Percentiles rank a stretch among this genome's conserved stretches.
phyloP scores from a whole-genome alignment of 441 rosid genomes.

The Geranium incanum region DNA sequence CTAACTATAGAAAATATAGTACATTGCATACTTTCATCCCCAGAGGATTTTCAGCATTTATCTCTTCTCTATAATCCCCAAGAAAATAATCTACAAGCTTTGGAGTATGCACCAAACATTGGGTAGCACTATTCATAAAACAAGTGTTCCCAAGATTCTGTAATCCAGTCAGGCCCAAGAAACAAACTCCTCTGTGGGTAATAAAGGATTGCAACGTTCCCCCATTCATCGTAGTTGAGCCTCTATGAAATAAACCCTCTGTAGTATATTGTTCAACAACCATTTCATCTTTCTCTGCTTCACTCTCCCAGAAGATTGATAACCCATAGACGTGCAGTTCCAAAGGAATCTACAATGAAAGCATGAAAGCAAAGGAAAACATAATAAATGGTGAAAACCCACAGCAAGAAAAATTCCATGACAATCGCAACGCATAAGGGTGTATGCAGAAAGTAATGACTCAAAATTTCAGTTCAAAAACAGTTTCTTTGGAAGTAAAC shows the following conservation, averaged over 20 bases:
- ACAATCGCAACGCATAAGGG: not conserved
- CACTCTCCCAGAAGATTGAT: conserved; percentile 59
- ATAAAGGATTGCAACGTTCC: conserved; percentile 33
- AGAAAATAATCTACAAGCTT: conserved; percentile 70
- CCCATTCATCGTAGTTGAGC: conserved; percentile 38
- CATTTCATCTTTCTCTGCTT: conserved; percentile 52
- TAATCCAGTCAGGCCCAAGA: conserved; percentile 65
- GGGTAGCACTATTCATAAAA: conserved; percentile 73
- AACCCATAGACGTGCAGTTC: conserved; percentile 74
- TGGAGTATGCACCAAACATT: conserved; percentile 76
- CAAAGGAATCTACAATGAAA: conserved; percentile 42
- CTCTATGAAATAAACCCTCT: conserved; percentile 20
- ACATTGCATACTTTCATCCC: conserved; percentile 59
- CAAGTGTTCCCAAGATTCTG: conserved; percentile 80
- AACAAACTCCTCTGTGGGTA: conserved; percentile 61
- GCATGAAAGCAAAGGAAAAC: conserved; percentile 9
- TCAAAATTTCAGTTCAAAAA: not conserved
- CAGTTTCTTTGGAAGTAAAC: not conserved
- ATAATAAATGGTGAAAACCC: conserved; percentile 7
- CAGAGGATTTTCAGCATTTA: conserved; percentile 59
- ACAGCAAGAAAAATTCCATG: conserved; percentile 7
- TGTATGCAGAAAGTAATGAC: not conserved
- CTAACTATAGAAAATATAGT: conserved; percentile 1
- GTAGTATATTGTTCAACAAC: conserved; percentile 32
- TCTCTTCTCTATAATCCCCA: conserved; percentile 59